Evolutionary conservation across 2,329 filamentous ascomycete genomes (phyloP).

Genomic region (Ascocoryne sarcoides): DNA sequence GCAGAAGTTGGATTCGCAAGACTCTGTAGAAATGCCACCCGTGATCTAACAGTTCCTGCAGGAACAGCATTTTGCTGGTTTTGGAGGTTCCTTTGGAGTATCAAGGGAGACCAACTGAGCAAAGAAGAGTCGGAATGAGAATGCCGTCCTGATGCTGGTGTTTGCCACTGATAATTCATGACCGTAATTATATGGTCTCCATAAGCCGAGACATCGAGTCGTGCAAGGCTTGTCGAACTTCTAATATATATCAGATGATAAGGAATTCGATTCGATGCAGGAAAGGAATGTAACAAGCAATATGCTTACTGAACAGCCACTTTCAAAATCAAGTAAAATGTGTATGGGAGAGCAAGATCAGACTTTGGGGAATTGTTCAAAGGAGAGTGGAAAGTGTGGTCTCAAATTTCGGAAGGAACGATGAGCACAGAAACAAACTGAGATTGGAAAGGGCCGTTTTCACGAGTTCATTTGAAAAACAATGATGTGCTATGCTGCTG

Average conservation of each 20-base stretch:
- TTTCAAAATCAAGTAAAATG: background rate
- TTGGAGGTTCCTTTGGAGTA: too few relatives aligned
- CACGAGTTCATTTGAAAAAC: conserved; percentile 22
- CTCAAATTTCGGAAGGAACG: background rate
- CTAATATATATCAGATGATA: background rate
- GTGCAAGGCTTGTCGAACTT: background rate
- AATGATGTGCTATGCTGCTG: conserved; percentile 28
- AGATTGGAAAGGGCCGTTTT: conserved; percentile 5
- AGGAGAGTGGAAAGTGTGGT: background rate
- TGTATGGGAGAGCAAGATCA: background rate
- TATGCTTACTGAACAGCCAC: background rate
- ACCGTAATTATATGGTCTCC: background rate
- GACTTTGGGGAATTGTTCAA: background rate
- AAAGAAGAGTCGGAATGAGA: too few relatives aligned
- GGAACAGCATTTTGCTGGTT: conserved; percentile 24
- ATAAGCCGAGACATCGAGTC: background rate
- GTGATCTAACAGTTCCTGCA: conserved; percentile 29
- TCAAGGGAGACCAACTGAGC: too few relatives aligned
- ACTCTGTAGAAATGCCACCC: conserved; percentile 27
- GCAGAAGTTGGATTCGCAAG: conserved; percentile 19
- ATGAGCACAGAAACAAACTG: background rate
- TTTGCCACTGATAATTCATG: conserved; percentile 19
- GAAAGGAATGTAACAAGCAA: background rate
- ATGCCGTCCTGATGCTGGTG: conserved; percentile 2
- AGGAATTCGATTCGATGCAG: background rate